Percentiles rank a stretch among this genome's conserved stretches.
Conservation (phyloP, 2,329 filamentous ascomycete genomes). For the Moelleriella libera region DNA sequence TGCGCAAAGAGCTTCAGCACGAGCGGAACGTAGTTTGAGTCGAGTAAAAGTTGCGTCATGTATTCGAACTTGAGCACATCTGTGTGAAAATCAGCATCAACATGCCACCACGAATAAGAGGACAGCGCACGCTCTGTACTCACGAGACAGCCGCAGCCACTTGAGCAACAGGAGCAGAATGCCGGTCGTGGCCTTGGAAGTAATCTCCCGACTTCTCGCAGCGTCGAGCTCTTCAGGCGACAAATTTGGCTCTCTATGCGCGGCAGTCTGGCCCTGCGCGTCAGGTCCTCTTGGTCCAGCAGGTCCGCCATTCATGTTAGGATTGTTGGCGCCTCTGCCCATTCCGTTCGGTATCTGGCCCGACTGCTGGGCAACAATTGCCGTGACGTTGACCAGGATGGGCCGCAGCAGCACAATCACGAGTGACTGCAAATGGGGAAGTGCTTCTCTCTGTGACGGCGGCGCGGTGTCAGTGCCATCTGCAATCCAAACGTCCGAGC, state of each 20-base stretch:
- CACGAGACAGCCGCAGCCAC: conserved; percentile 92
- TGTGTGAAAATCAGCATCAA: neutral
- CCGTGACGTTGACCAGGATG: conserved; percentile 74
- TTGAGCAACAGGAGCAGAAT: conserved; percentile 79
- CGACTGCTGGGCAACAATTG: conserved; percentile 54
- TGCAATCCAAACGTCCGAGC: neutral
- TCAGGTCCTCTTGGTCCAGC: conserved; percentile 15
- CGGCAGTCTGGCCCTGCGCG: conserved; percentile 15
- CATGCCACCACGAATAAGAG: neutral
- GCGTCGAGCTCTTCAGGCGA: conserved; percentile 69
- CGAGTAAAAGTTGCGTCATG: conserved; percentile 78
- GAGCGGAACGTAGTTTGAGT: conserved; percentile 88
- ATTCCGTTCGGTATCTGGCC: conserved; percentile 25
- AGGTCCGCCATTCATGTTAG: conserved; percentile 25
- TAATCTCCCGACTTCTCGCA: conserved; percentile 71
- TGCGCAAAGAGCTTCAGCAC: conserved; percentile 88
- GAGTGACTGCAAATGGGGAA: conserved; percentile 82
- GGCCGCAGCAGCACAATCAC: conserved; percentile 87
- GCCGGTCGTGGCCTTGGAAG: conserved; percentile 81
- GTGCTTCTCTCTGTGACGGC: conserved; percentile 44
- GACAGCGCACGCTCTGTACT: conserved; percentile 17
- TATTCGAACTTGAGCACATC: conserved; percentile 95
- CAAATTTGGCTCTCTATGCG: conserved; percentile 28
- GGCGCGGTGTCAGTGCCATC: neutral
- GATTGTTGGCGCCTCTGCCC: conserved; percentile 19